Conservation (phyloP, 2,329 filamentous ascomycete species). For the Oidium heveae region DNA sequence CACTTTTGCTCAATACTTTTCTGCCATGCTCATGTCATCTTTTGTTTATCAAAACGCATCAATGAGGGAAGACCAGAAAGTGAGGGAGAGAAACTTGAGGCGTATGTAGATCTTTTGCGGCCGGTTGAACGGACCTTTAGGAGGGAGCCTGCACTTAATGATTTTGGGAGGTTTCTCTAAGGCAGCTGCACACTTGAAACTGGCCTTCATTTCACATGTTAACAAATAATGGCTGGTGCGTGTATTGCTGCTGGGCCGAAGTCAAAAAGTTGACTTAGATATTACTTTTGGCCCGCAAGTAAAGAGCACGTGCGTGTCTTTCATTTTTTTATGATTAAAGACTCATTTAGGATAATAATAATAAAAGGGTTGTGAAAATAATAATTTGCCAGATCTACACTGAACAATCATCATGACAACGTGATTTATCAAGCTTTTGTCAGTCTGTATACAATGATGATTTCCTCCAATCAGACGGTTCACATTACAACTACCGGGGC, state of each 20-base stretch:
- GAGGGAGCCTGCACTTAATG: neutral
- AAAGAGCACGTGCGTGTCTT: neutral
- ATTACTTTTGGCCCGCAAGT: neutral
- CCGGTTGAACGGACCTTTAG: neutral
- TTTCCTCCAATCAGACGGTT: too few species aligned
- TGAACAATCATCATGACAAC: too few species aligned
- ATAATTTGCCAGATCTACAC: too few species aligned
- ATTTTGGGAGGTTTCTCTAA: neutral
- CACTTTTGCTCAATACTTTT: slow-evolving; percentile 2
- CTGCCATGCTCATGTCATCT: neutral
- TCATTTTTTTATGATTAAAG: neutral
- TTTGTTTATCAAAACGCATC: neutral
- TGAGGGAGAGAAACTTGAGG: neutral
- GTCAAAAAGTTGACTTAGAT: neutral
- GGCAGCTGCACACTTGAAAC: neutral
- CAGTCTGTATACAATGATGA: too few species aligned
- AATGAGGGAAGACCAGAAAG: neutral
- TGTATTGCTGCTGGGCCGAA: neutral
- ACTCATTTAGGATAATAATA: too few species aligned
- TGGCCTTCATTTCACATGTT: neutral
- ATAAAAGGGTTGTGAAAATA: too few species aligned
- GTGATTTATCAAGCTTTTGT: too few species aligned
- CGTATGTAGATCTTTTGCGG: neutral
- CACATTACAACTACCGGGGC: too few species aligned
- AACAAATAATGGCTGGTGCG: neutral